Conservation (phyloP, 1,284 basidiomycete genomes). For the Vanrija pseudolonga region DNA sequence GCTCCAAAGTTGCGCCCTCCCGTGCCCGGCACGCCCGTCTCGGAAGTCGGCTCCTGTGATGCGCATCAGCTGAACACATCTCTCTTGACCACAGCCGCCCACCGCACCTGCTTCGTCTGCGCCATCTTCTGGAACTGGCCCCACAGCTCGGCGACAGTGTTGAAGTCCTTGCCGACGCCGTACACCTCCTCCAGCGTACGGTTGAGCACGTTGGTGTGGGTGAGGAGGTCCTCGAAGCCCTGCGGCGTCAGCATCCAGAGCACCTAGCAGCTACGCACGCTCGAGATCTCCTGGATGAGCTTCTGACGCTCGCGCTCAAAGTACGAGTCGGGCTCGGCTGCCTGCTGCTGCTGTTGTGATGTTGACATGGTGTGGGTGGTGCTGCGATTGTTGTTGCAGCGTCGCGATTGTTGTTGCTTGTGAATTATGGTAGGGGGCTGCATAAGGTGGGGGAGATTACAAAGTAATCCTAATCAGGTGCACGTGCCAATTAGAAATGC, state of each 20-base stretch:
- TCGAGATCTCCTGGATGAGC: conserved; percentile 46
- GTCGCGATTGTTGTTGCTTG: background rate
- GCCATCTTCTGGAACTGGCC: conserved; percentile 50
- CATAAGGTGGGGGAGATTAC: too few relatives aligned
- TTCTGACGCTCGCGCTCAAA: conserved; percentile 47
- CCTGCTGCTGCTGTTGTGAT: background rate
- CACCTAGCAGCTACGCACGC: conserved; percentile 36
- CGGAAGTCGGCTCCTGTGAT: conserved; percentile 19
- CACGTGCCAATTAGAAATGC: too few relatives aligned
- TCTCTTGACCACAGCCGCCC: background rate
- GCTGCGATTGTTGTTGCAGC: background rate
- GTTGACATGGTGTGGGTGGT: background rate
- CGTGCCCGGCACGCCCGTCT: conserved; percentile 43
- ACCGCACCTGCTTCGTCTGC: conserved; percentile 39
- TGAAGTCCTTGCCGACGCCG: conserved; percentile 88
- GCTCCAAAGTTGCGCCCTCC: conserved; percentile 39
- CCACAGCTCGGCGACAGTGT: conserved; percentile 84
- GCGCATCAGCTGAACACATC: too few relatives aligned
- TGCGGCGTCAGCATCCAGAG: conserved; percentile 49
- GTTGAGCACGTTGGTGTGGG: conserved; percentile 82
- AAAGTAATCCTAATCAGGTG: too few relatives aligned
- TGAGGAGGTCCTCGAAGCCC: conserved; percentile 86
- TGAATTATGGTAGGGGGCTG: background rate
- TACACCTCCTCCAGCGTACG: conserved; percentile 87
- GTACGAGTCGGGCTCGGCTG: conserved; percentile 23